A percentile compares a stretch with the other conserved stretches of the same genome.
Conservation (phyloP, 257 asterid genomes). For the Nicotiana tomentosiformis region DNA sequence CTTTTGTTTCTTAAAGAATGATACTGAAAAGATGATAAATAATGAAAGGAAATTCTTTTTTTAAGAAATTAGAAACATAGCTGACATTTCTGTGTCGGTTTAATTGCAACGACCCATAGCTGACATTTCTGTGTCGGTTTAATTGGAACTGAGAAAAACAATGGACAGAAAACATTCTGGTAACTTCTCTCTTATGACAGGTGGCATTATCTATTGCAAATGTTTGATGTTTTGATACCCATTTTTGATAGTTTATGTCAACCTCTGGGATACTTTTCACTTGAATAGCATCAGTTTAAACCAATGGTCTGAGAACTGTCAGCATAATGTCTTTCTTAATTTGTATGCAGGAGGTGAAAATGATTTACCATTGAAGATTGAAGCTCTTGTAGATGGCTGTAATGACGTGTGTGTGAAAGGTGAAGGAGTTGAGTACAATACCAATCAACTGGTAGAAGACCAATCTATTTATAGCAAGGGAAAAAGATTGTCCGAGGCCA, state of each 20-base stretch:
- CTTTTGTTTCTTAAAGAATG: neutral
- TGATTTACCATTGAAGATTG: slow-evolving; percentile 6
- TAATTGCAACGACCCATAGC: too few relatives aligned
- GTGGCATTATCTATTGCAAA: neutral
- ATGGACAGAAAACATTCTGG: neutral
- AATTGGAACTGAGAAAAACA: neutral
- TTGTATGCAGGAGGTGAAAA: slow-evolving; percentile 8
- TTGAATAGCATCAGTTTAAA: neutral
- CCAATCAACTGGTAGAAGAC: slow-evolving; percentile 4
- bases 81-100: neutral
- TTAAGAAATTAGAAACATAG: neutral
- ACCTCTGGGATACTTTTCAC: neutral
- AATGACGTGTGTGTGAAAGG: neutral
- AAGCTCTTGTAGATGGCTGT: neutral
- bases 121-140: neutral
- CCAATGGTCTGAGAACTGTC: neutral
- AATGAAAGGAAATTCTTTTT: neutral
- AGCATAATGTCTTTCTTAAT: neutral
- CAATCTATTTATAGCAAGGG: slow-evolving; percentile 3
- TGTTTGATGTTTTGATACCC: neutral
- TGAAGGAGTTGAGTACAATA: neutral
- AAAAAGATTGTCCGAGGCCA: slow-evolving; percentile 8
- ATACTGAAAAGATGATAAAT: neutral
- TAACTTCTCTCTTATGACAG: neutral
- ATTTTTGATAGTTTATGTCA: neutral